These are phyloP conservation scores for Daldinia decipiens DNA, from an alignment of 495 filamentous ascomycete species.

Conservation along the genomic window DNA sequence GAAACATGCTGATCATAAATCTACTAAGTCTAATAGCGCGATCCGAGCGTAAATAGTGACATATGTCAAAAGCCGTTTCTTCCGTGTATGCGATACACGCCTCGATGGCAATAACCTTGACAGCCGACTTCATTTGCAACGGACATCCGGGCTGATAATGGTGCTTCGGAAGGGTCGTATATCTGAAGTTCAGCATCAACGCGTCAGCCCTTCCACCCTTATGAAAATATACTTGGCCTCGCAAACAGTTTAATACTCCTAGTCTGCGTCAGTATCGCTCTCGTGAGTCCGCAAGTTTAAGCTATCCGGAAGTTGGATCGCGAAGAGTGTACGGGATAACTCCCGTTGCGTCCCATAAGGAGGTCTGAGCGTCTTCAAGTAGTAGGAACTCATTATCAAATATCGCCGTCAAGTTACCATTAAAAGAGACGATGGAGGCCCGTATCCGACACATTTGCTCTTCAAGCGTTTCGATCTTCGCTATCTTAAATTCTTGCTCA, in stretches of 20 bases:
- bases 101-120: background rate
- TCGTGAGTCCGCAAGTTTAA: constrained; percentile 21
- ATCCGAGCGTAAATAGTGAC: background rate
- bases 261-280: constrained; percentile 18
- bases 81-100: constrained; percentile 4
- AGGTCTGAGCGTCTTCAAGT: background rate
- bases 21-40: constrained; percentile 16
- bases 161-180: constrained; percentile 22
- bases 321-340: constrained; percentile 1
- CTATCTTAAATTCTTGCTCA: constrained; percentile 11
- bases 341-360: background rate
- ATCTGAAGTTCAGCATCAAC: constrained; percentile 13
- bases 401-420: constrained; percentile 23
- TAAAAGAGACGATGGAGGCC: constrained; percentile 24
- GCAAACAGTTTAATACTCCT: background rate
- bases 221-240: background rate
- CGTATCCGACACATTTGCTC: constrained; percentile 31
- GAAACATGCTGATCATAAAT: constrained; percentile 24
- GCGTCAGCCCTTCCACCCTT: constrained; percentile 17
- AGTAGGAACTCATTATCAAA: background rate
- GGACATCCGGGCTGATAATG: constrained; percentile 36
- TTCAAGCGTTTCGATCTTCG: constrained; percentile 24
- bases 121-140: constrained; percentile 18
- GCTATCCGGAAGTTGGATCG: constrained; percentile 29
- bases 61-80: background rate